A percentile compares a stretch with the other conserved stretches of the same genome.
Conservation (phyloP, 345 rosid genomes). For the Crucihimalaya himalaica region DNA sequence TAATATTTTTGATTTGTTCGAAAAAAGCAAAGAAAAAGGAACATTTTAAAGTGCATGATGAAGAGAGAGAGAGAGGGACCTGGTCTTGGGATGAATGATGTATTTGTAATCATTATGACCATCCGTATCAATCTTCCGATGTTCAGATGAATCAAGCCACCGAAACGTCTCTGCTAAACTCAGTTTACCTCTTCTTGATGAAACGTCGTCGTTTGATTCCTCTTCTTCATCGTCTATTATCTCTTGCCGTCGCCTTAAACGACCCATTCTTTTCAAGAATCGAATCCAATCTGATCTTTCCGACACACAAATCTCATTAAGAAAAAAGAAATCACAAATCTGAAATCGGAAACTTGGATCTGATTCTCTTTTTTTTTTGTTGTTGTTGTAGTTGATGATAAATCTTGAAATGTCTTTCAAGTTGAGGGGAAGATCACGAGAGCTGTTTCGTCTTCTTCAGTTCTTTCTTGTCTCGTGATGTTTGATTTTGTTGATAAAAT, state of each 20-base stretch:
- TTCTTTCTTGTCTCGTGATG: constrained; percentile 22
- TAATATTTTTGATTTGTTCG: too few species aligned
- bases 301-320: too few species aligned
- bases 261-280: constrained; percentile 14
- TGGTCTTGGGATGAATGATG: constrained; percentile 66
- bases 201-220: constrained; percentile 41
- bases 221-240: constrained; percentile 46
- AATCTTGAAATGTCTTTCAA: neutral
- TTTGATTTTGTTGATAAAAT: constrained; percentile 1
- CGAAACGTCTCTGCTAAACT: constrained; percentile 50
- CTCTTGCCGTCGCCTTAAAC: constrained; percentile 37
- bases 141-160: constrained; percentile 37
- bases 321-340: neutral
- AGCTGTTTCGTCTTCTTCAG: neutral
- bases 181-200: constrained; percentile 52
- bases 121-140: constrained; percentile 45
- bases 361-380: too few species aligned
- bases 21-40: too few species aligned
- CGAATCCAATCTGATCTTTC: neutral
- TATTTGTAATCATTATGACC: constrained; percentile 36
- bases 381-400: neutral
- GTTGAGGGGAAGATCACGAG: constrained; percentile 29
- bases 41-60: neutral
- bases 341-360: constrained; percentile 1
- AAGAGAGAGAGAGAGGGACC: constrained; percentile 42